phyloP scores from a whole-genome alignment of 176 grass and related monocot species.

The Typha latifolia region DNA sequence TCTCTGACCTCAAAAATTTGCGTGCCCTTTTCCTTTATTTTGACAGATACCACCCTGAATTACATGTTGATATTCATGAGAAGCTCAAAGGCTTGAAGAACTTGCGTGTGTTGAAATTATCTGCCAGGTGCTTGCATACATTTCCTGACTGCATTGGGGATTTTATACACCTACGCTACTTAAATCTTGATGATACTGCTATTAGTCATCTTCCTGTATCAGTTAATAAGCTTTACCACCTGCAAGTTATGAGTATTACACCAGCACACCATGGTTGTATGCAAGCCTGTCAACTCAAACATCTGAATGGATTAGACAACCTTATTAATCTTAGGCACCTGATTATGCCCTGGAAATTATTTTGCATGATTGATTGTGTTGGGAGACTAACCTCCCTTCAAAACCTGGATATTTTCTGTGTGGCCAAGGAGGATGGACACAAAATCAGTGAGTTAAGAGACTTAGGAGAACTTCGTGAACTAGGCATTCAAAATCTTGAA shows the following conservation, averaged over 20 bases:
- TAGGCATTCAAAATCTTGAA: slow-evolving; percentile 29
- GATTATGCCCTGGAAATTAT: not conserved
- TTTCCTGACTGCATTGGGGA: slow-evolving; percentile 13
- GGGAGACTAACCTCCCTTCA: slow-evolving; percentile 6
- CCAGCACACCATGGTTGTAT: not conserved
- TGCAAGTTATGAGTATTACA: slow-evolving; percentile 12
- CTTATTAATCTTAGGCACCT: slow-evolving; percentile 20
- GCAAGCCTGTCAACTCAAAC: not conserved
- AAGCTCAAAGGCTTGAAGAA: slow-evolving; percentile 2
- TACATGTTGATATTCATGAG: not conserved
- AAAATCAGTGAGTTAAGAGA: slow-evolving; percentile 27
- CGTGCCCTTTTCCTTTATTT: slow-evolving; percentile 21
- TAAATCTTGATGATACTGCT: slow-evolving; percentile 10
- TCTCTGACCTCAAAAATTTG: slow-evolving; percentile 7
- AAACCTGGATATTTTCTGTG: slow-evolving; percentile 13
- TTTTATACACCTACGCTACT: slow-evolving; percentile 34
- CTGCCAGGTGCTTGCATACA: not conserved
- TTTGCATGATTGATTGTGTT: not conserved
- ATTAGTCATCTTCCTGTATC: slow-evolving; percentile 13
- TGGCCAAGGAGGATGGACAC: slow-evolving; percentile 8
- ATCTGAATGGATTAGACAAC: not conserved
- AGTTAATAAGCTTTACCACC: slow-evolving; percentile 23
- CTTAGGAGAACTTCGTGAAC: slow-evolving; percentile 13
- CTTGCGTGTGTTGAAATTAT: slow-evolving; percentile 20
- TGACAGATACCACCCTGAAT: not conserved